Conservation (phyloP, 2,329 filamentous ascomycete species). For the Curvularia hawaiiensis region DNA sequence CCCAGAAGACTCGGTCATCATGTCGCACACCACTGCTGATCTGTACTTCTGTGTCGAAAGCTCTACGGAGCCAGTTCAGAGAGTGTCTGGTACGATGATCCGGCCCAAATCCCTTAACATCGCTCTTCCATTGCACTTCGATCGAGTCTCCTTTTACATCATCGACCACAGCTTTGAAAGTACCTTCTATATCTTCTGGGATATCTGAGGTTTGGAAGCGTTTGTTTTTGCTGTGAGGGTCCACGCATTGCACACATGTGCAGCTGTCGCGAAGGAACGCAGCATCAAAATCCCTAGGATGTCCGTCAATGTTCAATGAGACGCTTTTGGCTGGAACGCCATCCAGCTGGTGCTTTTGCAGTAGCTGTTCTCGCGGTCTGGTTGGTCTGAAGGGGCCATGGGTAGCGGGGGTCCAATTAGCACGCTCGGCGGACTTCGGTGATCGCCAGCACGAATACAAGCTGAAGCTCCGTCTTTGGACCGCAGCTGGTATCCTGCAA, state of each 20-base stretch:
- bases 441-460: slow-evolving; percentile 28
- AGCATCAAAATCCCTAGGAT: slow-evolving; percentile 38
- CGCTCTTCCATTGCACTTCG: slow-evolving; percentile 65
- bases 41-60: slow-evolving; percentile 39
- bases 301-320: slow-evolving; percentile 41
- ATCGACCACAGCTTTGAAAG: slow-evolving; percentile 41
- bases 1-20: slow-evolving; percentile 53
- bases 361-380: slow-evolving; percentile 27
- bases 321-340: slow-evolving; percentile 36
- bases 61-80: slow-evolving; percentile 39
- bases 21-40: slow-evolving; percentile 43
- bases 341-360: slow-evolving; percentile 19
- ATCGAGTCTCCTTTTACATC: slow-evolving; percentile 53
- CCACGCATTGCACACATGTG: slow-evolving; percentile 61
- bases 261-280: slow-evolving; percentile 63
- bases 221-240: slow-evolving; percentile 66
- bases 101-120: slow-evolving; percentile 53
- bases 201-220: slow-evolving; percentile 70
- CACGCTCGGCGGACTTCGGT: slow-evolving; percentile 22
- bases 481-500: slow-evolving; percentile 1
- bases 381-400: slow-evolving; percentile 27
- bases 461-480: slow-evolving; percentile 19
- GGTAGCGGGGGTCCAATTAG: slow-evolving; percentile 28
- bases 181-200: slow-evolving; percentile 49
- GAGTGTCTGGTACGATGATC: slow-evolving; percentile 51